A percentile compares a stretch with the other conserved stretches of the same genome.
Evolutionary conservation across 2,329 filamentous ascomycete genomes (phyloP).

Genomic region (Aphanocladium album): DNA sequence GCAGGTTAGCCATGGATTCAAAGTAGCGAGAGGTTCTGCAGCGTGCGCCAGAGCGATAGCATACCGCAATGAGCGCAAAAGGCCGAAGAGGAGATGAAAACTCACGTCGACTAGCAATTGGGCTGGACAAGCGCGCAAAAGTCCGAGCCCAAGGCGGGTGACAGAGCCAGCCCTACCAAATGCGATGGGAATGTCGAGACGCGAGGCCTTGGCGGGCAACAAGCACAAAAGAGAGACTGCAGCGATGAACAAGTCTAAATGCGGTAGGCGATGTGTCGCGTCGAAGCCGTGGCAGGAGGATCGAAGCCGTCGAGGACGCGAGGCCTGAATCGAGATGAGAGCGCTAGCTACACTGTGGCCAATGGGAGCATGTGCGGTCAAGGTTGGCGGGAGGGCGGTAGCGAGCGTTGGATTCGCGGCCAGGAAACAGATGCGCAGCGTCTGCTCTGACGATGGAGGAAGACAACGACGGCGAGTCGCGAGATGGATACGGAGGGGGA

Average conservation of each 20-base stretch:
- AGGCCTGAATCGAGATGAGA: background rate
- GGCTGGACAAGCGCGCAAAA: constrained; percentile 9
- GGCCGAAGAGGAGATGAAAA: background rate
- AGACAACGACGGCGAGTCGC: constrained; percentile 1
- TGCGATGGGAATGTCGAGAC: background rate
- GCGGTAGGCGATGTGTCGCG: background rate
- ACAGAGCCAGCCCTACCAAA: constrained; percentile 10
- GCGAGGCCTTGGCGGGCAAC: background rate
- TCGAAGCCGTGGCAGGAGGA: background rate
- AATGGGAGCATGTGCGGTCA: constrained; percentile 9
- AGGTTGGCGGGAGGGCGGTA: background rate
- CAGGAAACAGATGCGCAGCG: background rate
- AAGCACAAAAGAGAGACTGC: background rate
- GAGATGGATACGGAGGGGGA: background rate
- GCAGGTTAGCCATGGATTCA: background rate
- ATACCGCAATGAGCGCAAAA: background rate
- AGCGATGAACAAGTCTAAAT: background rate
- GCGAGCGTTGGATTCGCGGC: background rate
- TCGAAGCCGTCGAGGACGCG: background rate
- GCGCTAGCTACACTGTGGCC: constrained; percentile 4
- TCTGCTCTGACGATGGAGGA: background rate
- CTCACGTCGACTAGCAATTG: constrained; percentile 10
- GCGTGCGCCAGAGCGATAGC: background rate
- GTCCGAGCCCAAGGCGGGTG: constrained; percentile 10
- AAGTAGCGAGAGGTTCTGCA: background rate